Base-by-base conservation (phyloP, 371 early-diverging fungal species). In the Mucor ambiguus region DNA sequence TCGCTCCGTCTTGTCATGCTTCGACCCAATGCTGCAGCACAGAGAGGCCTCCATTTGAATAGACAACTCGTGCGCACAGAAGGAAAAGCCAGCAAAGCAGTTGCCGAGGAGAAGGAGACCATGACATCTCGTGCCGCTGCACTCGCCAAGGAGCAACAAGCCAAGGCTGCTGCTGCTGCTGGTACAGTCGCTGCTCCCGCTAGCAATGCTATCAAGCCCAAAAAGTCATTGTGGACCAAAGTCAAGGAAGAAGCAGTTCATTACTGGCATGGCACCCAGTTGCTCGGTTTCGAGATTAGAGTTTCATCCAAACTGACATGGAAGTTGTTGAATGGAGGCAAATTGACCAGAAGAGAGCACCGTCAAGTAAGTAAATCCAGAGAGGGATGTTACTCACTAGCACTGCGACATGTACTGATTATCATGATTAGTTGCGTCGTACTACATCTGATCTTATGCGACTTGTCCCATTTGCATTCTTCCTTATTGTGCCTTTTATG, bases 241-340 rank as follows among this genome's bases (percentile, higher is more conserved):
- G 86, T 97, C 68, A 97, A 97, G 81, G 90, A 92, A 29, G 98
- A 98, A 77, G 87, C 89, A 14, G 72, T 87, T 37, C 98, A 98
- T 81, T 95, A 95, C 81, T 96, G 96, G 96, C 91, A 96, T 62
- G 98, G 98, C 14, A 91, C 94, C 24, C 94, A 96, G 79, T 86
- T 98, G 22, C 81, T 98, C 29, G 96, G 92, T 10, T 83, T 91
- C 49, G 98, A 98, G 81, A 85, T 93, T 56, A 86, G 83, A 63
- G 92, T 98, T 61, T 97, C 97, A 52, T 87, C 90, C 11, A 88
- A 91, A 64, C 83, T 98, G 22, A 82, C 94, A 18, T 82, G 77
- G 63, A 92, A 94, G 68, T 72, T 97, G 33, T 73, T 90, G 48
- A 78, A 87, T 57, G 98, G 98, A 28, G 79, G 87, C 37, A 84